Evolutionary conservation across 345 rosid genomes (phyloP).

Genomic region (Jatropha curcas): DNA sequence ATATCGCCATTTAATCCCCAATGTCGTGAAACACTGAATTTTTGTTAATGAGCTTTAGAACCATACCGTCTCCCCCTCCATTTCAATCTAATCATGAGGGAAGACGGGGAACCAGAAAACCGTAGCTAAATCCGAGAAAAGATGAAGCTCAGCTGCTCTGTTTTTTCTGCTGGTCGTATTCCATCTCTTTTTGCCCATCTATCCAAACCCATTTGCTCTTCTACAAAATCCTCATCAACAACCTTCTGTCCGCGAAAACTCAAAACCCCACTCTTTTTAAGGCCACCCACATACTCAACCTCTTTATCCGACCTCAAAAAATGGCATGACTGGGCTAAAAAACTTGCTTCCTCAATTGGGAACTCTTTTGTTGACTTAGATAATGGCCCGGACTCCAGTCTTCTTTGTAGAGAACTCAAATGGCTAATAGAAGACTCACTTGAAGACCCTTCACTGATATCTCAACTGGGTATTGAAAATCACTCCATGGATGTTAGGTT

Average conservation of each 20-base stretch:
- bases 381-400: slow-evolving; percentile 61
- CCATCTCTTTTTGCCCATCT: slow-evolving; percentile 3
- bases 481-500: slow-evolving; percentile 22
- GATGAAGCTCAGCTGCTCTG: slow-evolving; percentile 15
- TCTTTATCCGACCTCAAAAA: slow-evolving; percentile 51
- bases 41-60: too few species aligned
- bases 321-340: slow-evolving; percentile 83
- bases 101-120: background rate
- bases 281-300: slow-evolving; percentile 44
- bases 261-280: slow-evolving; percentile 54
- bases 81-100: background rate
- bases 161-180: background rate
- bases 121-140: background rate
- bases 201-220: slow-evolving; percentile 20
- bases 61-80: too few species aligned
- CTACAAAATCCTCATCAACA: slow-evolving; percentile 8
- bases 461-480: slow-evolving; percentile 23
- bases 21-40: too few species aligned
- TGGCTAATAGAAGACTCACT: slow-evolving; percentile 80
- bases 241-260: slow-evolving; percentile 26
- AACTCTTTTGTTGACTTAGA: slow-evolving; percentile 46
- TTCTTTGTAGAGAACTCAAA: slow-evolving; percentile 65
- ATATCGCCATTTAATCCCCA: too few species aligned
- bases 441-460: slow-evolving; percentile 35
- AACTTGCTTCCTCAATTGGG: slow-evolving; percentile 58